Conservation (phyloP, 495 filamentous ascomycete species). For the Penicillium parvum region DNA sequence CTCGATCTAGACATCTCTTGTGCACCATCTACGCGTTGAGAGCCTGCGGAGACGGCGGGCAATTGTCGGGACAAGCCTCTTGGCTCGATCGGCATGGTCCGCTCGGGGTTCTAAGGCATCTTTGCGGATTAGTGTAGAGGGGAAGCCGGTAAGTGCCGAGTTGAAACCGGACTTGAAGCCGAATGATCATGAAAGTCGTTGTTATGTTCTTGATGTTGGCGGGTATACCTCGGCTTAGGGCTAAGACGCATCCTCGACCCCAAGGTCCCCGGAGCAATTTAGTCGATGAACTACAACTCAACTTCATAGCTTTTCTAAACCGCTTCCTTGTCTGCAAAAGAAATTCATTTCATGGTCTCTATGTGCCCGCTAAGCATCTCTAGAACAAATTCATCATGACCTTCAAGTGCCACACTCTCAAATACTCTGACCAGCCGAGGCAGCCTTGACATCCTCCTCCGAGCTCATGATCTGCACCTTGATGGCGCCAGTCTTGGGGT, state of each 20-base stretch:
- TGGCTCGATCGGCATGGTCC: constrained; percentile 16
- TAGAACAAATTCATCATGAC: constrained; percentile 15
- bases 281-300: too few species aligned
- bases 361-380: constrained; percentile 17
- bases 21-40: not conserved
- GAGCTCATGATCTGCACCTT: constrained; percentile 80
- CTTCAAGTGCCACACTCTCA: constrained; percentile 12
- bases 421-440: constrained; percentile 34
- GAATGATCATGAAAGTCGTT: not conserved
- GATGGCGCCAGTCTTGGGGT: constrained; percentile 89
- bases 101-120: not conserved
- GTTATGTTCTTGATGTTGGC: not conserved
- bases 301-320: too few species aligned
- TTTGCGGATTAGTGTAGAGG: not conserved
- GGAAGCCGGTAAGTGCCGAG: not conserved
- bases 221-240: constrained; percentile 1
- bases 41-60: constrained; percentile 11
- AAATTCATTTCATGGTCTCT: constrained; percentile 17
- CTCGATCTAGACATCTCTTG: constrained; percentile 2
- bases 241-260: not conserved
- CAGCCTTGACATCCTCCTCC: constrained; percentile 42
- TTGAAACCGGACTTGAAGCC: not conserved
- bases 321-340: constrained; percentile 1
- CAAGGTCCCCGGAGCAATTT: not conserved
- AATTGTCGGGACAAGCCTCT: constrained; percentile 12